Base-by-base conservation (phyloP, 768 basidiomycete species). In the Termitomyces sp. region DNA sequence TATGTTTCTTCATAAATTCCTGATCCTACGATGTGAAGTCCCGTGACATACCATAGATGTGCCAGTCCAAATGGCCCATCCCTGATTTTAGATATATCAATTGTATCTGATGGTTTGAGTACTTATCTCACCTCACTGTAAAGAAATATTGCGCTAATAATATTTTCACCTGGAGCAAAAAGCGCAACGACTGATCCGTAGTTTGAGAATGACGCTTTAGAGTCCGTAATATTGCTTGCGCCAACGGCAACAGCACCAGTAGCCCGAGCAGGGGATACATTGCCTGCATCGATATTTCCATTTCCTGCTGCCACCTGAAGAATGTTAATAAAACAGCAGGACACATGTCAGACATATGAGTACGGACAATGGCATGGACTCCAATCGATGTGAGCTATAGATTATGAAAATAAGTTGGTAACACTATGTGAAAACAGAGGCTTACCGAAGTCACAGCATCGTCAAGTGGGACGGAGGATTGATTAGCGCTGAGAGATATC, bases 271-370 rank as follows among this genome's bases (percentile, higher is more conserved):
- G 41, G 41, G 3, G 41, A 43, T 10, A 9, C 1, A 3, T 4
- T 43, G 3, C n/a, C 20, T 20, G 41, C 18, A 43, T 43, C 41
- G 0, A 4, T n/a, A 20, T 43, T 43, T 0, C 10, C 10, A 9
- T 43, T 43, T 43, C 41, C 41, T 23, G 23, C 62, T 50, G 58
- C 51, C 14, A 63, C 62, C 62, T 63, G 46, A 41, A 56, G n/a
- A 50, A 5, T 13, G 33, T 26, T 2, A 38, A 48, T 43, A 4
- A 46, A 47, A 48, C 1, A 13, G 14, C 9, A 5, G 20, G 32
- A 47, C 20, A 13, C 18, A n/a, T 13, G 32, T 4, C 38, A 23
- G 30, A 36, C n/a, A 10, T 20, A 26, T n/a, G 1, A 8, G 7
- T 9, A 36, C 60, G 5, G 33, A 57, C 60, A 23, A 57, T 43